These are phyloP conservation scores for Aspergillus arachidicola DNA, from an alignment of 2,329 filamentous ascomycete genomes.

Conservation along the genomic window DNA sequence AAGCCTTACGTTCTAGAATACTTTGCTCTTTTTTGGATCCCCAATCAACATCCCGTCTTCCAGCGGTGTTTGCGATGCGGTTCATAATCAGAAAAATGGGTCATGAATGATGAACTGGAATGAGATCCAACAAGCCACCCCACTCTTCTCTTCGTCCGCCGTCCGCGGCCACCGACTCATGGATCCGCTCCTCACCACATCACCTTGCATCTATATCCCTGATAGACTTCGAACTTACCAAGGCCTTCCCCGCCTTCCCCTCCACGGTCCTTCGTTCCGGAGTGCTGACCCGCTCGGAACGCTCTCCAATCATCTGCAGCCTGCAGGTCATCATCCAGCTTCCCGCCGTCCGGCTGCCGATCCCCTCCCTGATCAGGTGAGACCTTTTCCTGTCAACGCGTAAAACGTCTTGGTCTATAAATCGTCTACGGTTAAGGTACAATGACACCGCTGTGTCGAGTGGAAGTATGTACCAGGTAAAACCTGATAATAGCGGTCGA, in stretches of 20 bases:
- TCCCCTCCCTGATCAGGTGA: neutral
- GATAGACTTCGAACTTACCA: neutral
- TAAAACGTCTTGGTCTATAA: neutral
- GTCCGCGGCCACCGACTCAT: neutral
- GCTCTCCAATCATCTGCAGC: neutral
- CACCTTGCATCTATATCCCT: neutral
- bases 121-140: neutral
- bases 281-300: neutral
- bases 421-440: neutral
- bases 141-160: neutral
- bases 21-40: neutral
- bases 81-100: neutral
- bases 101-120: neutral
- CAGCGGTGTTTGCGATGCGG: neutral
- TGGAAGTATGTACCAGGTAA: neutral
- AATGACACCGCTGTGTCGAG: neutral
- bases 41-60: neutral
- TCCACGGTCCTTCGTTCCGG: neutral
- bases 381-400: neutral
- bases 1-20: constrained; percentile 3
- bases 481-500: neutral
- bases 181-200: neutral
- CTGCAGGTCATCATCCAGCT: neutral
- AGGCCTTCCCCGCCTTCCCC: neutral
- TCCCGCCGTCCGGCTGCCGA: neutral